Evolutionary conservation across 768 basidiomycete genomes (phyloP).

Genomic region (Boletus vinaceobasis): DNA sequence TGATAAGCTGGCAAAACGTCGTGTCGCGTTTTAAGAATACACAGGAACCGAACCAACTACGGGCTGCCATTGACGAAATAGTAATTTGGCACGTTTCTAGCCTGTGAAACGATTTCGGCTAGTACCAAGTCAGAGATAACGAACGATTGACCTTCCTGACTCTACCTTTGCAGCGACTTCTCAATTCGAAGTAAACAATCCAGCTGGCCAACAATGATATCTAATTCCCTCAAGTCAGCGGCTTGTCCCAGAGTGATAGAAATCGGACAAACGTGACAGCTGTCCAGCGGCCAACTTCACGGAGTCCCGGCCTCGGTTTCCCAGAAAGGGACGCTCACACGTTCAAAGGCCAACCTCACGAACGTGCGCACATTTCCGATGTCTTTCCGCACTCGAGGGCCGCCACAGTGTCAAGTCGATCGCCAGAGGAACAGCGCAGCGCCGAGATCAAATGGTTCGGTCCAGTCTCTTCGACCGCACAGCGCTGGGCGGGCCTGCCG

Average conservation of each 20-base stretch:
- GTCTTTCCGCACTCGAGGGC: neutral
- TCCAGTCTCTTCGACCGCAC: neutral
- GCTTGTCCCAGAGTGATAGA: neutral
- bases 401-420: neutral
- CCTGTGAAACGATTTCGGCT: conserved; percentile 23
- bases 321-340: conserved; percentile 3
- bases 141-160: conserved; percentile 5
- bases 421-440: neutral
- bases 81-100: conserved; percentile 23
- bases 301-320: neutral
- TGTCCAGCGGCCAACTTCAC: neutral
- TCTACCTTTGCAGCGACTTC: conserved; percentile 12
- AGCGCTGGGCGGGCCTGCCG: too few species aligned
- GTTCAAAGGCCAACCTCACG: conserved; percentile 2
- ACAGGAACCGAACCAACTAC: conserved; percentile 14
- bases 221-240: neutral
- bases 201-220: neutral
- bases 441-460: neutral
- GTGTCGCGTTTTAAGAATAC: conserved; percentile 22
- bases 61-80: conserved; percentile 8
- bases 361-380: conserved; percentile 11
- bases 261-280: conserved; percentile 16
- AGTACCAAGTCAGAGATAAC: conserved; percentile 14
- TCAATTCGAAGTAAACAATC: neutral
- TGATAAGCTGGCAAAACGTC: conserved; percentile 9